These are phyloP conservation scores for Pseudoneurospora amorphoporcata DNA, from an alignment of 495 filamentous ascomycete genomes.

Conservation along the genomic window DNA sequence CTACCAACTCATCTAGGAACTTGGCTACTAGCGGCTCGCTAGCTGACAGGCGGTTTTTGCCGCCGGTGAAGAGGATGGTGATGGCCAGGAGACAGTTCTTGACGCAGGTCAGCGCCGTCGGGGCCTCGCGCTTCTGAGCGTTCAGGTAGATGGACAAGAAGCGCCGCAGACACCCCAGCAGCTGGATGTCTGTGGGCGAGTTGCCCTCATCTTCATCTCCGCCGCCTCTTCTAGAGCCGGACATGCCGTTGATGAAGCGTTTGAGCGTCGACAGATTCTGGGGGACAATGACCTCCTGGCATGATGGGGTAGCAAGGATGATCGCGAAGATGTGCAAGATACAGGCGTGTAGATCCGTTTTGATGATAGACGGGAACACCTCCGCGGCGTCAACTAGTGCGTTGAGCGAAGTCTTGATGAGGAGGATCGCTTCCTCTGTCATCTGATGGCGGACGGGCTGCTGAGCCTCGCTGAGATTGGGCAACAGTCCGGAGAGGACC, in stretches of 20 bases:
- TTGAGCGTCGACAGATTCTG: slow-evolving; percentile 87
- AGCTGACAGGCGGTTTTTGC: slow-evolving; percentile 58
- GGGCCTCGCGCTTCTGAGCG: slow-evolving; percentile 72
- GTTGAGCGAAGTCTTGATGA: slow-evolving; percentile 71
- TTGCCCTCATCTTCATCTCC: slow-evolving; percentile 11
- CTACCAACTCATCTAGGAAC: slow-evolving; percentile 66
- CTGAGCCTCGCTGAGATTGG: slow-evolving; percentile 70
- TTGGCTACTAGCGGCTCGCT: slow-evolving; percentile 58
- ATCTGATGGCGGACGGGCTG: slow-evolving; percentile 60
- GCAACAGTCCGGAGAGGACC: slow-evolving; percentile 75
- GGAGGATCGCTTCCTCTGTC: slow-evolving; percentile 69
- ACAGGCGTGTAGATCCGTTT: slow-evolving; percentile 90
- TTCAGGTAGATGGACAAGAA: slow-evolving; percentile 73
- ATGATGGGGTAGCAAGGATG: slow-evolving; percentile 76
- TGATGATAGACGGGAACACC: slow-evolving; percentile 92
- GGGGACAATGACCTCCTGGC: slow-evolving; percentile 80
- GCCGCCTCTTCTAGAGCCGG: slow-evolving; percentile 28
- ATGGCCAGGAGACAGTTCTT: slow-evolving; percentile 84
- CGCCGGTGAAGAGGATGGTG: slow-evolving; percentile 80
- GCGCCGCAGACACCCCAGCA: slow-evolving; percentile 62
- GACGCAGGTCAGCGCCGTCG: slow-evolving; percentile 74
- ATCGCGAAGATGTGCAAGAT: slow-evolving; percentile 94
- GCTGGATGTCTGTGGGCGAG: slow-evolving; percentile 36
- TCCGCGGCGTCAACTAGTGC: slow-evolving; percentile 88
- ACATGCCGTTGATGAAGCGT: slow-evolving; percentile 72